Evolutionary conservation across 2,329 filamentous ascomycete genomes (phyloP).

Genomic region (Xylariales sp.): DNA sequence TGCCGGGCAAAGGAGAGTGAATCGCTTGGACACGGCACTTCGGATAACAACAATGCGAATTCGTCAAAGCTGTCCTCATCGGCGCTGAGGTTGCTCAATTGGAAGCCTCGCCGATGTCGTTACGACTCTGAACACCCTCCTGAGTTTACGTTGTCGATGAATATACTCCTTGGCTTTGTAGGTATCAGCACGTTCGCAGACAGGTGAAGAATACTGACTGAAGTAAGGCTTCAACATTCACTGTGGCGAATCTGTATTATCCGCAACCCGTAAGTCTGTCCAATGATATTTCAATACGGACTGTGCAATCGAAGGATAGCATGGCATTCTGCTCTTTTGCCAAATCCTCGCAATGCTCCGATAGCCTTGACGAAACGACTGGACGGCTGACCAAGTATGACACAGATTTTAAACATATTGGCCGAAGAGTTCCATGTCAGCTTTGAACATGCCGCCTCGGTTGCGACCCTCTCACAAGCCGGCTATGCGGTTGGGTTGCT

Average conservation of each 20-base stretch:
- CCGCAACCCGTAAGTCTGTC: slow-evolving; percentile 47
- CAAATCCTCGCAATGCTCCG: too few species aligned
- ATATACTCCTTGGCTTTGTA: slow-evolving; percentile 65
- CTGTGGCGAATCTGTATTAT: slow-evolving; percentile 67
- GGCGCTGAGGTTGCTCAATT: slow-evolving; percentile 36
- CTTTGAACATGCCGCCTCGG: slow-evolving; percentile 52
- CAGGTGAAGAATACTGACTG: background rate
- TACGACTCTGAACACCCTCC: slow-evolving; percentile 64
- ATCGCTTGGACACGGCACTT: too few species aligned
- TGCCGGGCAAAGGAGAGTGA: too few species aligned
- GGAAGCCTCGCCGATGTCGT: slow-evolving; percentile 62
- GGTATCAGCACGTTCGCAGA: slow-evolving; percentile 12
- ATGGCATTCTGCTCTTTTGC: too few species aligned
- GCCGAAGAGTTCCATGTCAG: slow-evolving; percentile 58
- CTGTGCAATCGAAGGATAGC: too few species aligned
- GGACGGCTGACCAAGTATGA: background rate
- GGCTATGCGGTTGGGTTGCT: slow-evolving; percentile 63
- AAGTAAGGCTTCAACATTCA: slow-evolving; percentile 45
- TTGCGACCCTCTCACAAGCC: slow-evolving; percentile 64
- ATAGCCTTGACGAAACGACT: background rate
- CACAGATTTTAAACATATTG: slow-evolving; percentile 55
- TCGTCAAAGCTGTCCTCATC: slow-evolving; percentile 5
- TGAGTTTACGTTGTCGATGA: slow-evolving; percentile 62
- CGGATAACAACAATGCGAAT: background rate
- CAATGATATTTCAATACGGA: too few species aligned